Percentiles rank a stretch among this genome's conserved stretches.
phyloP scores from a whole-genome alignment of 1,284 basidiomycete genomes.

The Grifola frondosa region DNA sequence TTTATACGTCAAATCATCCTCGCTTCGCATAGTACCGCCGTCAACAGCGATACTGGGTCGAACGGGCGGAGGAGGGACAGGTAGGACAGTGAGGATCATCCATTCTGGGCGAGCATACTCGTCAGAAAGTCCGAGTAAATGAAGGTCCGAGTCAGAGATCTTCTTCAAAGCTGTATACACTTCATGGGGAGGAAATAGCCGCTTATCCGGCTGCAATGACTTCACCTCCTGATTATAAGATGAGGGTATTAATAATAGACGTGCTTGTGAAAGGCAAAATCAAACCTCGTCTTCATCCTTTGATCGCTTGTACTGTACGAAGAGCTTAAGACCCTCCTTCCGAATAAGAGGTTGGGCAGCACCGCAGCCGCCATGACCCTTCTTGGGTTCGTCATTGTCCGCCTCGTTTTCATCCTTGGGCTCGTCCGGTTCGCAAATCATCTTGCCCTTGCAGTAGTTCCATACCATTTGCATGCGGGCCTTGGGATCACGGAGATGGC shows the following conservation, averaged over 20 bases:
- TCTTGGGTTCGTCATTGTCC: slow-evolving; percentile 75
- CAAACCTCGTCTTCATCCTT: slow-evolving; percentile 92
- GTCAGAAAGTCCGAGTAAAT: slow-evolving; percentile 89
- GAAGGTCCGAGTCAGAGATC: slow-evolving; percentile 89
- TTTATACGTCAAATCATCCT: slow-evolving; percentile 99
- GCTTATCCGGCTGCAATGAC: slow-evolving; percentile 87
- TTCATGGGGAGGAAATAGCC: slow-evolving; percentile 84
- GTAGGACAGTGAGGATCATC: slow-evolving; percentile 99
- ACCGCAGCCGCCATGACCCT: slow-evolving; percentile 95
- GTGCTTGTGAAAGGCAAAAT: slow-evolving; percentile 16
- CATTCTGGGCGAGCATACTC: slow-evolving; percentile 98
- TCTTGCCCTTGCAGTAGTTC: slow-evolving; percentile 84
- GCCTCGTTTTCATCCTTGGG: slow-evolving; percentile 79
- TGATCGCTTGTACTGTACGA: slow-evolving; percentile 92
- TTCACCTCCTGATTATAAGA: slow-evolving; percentile 69
- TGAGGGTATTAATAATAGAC: slow-evolving; percentile 19
- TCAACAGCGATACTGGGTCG: slow-evolving; percentile 97
- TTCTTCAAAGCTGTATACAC: slow-evolving; percentile 93
- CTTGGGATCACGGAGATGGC: slow-evolving; percentile 86
- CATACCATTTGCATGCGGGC: slow-evolving; percentile 86
- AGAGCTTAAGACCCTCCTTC: slow-evolving; percentile 95
- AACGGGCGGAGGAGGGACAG: slow-evolving; percentile 97
- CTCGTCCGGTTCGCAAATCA: slow-evolving; percentile 83
- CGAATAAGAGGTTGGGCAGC: slow-evolving; percentile 88
- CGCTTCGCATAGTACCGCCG: slow-evolving; percentile 93